Percentiles rank a stretch among this genome's conserved stretches.
Conservation (phyloP, 495 filamentous ascomycete species). For the Aspergillus sclerotiicarbonarius region DNA sequence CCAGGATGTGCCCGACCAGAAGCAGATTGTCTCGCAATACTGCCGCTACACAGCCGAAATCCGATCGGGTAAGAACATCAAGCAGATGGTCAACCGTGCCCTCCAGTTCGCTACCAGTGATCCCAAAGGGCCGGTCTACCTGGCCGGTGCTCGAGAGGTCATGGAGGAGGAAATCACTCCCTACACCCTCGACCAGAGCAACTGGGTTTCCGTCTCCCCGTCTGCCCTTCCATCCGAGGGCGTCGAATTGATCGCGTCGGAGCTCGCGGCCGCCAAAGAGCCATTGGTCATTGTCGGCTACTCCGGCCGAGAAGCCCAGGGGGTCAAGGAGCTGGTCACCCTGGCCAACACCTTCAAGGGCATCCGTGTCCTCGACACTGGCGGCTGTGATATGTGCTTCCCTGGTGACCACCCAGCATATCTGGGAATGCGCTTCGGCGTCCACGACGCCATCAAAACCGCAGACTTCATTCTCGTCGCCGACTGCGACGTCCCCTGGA, state of each 20-base stretch:
- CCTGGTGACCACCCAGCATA: constrained; percentile 73
- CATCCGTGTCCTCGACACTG: constrained; percentile 81
- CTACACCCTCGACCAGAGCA: constrained; percentile 67
- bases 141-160: constrained; percentile 79
- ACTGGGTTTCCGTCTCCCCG: constrained; percentile 75
- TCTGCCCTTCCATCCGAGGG: constrained; percentile 68
- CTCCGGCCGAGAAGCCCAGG: constrained; percentile 69
- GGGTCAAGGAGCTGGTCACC: constrained; percentile 69
- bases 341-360: constrained; percentile 77
- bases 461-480: constrained; percentile 85
- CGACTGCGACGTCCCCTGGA: constrained; percentile 81
- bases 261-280: constrained; percentile 68
- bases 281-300: constrained; percentile 85
- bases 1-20: constrained; percentile 94
- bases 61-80: constrained; percentile 89
- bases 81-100: constrained; percentile 92
- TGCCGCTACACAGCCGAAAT: constrained; percentile 90
- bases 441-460: constrained; percentile 68
- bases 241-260: constrained; percentile 65
- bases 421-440: constrained; percentile 74
- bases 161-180: constrained; percentile 91
- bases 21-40: constrained; percentile 87
- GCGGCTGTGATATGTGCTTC: constrained; percentile 95
- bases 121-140: constrained; percentile 83
- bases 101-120: constrained; percentile 80